Conservation (phyloP, 805 yeast genomes). For the Candida sonorensis region DNA sequence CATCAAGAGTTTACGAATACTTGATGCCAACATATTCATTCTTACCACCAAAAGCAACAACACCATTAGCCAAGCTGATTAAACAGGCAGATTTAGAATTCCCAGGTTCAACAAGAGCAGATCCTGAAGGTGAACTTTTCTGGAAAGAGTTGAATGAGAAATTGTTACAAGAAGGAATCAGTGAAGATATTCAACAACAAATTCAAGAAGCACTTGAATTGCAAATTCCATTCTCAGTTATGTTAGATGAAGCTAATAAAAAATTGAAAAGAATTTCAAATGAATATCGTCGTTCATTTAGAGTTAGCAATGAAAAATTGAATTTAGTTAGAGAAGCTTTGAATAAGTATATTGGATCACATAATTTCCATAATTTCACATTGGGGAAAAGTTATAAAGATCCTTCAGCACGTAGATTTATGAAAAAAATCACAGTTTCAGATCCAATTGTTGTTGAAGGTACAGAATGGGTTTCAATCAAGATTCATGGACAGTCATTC, state of each 20-base stretch:
- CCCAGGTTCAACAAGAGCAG: slow-evolving; percentile 57
- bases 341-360: slow-evolving; percentile 73
- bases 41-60: slow-evolving; percentile 80
- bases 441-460: slow-evolving; percentile 90
- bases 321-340: slow-evolving; percentile 60
- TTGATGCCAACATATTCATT: slow-evolving; percentile 86
- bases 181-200: slow-evolving; percentile 31
- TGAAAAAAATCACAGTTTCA: slow-evolving; percentile 71
- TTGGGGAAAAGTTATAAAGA: slow-evolving; percentile 63
- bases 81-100: slow-evolving; percentile 40
- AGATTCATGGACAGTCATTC: slow-evolving; percentile 96
- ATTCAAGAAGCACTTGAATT: slow-evolving; percentile 29
- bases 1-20: slow-evolving; percentile 93
- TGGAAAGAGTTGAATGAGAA: slow-evolving; percentile 49
- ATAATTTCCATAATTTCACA: slow-evolving; percentile 60
- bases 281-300: slow-evolving; percentile 56
- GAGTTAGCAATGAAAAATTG: slow-evolving; percentile 59
- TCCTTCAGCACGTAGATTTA: slow-evolving; percentile 75
- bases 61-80: slow-evolving; percentile 57
- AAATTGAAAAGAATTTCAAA: slow-evolving; percentile 59
- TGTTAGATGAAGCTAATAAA: slow-evolving; percentile 30
- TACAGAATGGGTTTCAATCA: slow-evolving; percentile 93
- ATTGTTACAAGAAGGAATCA: slow-evolving; percentile 32
- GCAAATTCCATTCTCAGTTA: slow-evolving; percentile 31
- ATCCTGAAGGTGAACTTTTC: slow-evolving; percentile 65